phyloP scores from a whole-genome alignment of 2,329 filamentous ascomycete species.

The Shiraia sp. region DNA sequence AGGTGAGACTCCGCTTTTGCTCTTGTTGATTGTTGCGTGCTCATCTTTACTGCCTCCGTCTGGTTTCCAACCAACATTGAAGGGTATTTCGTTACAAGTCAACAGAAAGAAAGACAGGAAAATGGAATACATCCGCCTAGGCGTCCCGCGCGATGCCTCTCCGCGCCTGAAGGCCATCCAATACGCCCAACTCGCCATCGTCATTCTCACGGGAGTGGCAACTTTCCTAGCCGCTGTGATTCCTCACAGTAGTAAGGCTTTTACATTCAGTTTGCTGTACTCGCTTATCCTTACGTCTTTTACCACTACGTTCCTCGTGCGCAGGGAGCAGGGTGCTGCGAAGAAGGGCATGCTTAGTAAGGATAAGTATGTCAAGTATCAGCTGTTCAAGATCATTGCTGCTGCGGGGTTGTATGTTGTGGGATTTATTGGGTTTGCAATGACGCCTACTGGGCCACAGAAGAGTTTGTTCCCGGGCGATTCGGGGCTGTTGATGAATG shows the following conservation, averaged over 20 bases:
- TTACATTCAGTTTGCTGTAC: conserved; percentile 30
- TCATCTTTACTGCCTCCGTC: no score
- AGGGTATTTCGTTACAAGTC: no score
- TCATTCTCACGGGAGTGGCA: conserved; percentile 16
- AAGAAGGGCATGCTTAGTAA: conserved; percentile 20
- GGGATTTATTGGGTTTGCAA: conserved; percentile 16
- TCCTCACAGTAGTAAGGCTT: conserved; percentile 21
- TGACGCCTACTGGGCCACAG: conserved; percentile 5
- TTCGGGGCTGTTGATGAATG: conserved; percentile 19
- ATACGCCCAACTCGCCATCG: conserved; percentile 18
- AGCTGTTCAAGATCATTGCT: conserved; percentile 23
- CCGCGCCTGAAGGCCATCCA: conserved; percentile 25
- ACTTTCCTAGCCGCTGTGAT: conserved; percentile 21
- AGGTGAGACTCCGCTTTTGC: no score
- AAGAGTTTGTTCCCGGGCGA: conserved; percentile 10
- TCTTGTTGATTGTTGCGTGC: no score
- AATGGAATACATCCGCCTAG: conserved; percentile 5
- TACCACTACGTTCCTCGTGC: conserved; percentile 22
- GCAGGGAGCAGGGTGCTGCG: conserved; percentile 22
- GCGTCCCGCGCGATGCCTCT: conserved; percentile 10
- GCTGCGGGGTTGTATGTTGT: conserved; percentile 23
- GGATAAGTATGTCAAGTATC: conserved; percentile 27
- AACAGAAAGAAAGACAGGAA: neutral
- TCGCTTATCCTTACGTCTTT: conserved; percentile 23
- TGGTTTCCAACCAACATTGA: no score